Conservation (phyloP, 805 yeast species). For the Candida loeiensis region DNA sequence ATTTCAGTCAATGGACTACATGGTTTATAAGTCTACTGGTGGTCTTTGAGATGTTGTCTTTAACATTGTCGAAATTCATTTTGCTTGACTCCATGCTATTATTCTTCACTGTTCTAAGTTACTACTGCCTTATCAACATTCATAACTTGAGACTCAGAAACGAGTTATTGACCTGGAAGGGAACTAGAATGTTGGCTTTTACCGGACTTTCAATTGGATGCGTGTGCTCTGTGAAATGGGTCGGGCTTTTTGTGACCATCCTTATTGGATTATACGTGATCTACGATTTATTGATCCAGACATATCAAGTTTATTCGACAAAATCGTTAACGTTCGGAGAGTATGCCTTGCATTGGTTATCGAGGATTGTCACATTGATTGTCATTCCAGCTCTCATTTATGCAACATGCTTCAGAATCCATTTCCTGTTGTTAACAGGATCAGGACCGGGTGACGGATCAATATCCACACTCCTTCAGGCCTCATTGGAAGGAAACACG, state of each 20-base stretch:
- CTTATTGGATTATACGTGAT: conserved; percentile 58
- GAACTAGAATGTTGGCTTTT: conserved; percentile 53
- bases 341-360: conserved; percentile 65
- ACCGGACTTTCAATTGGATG: conserved; percentile 75
- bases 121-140: conserved; percentile 39
- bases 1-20: conserved; percentile 34
- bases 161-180: conserved; percentile 36
- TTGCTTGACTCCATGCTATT: conserved; percentile 72
- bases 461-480: conserved; percentile 86
- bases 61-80: conserved; percentile 71
- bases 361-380: conserved; percentile 64
- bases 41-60: conserved; percentile 62
- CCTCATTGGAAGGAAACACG: conserved; percentile 67
- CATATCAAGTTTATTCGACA: conserved; percentile 30
- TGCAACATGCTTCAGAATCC: conserved; percentile 70
- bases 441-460: conserved; percentile 94
- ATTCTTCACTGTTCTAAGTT: conserved; percentile 59
- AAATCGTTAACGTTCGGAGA: conserved; percentile 15
- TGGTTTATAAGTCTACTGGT: conserved; percentile 63
- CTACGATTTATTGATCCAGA: conserved; percentile 48
- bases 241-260: conserved; percentile 65
- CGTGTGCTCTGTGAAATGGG: conserved; percentile 85
- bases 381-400: conserved; percentile 69
- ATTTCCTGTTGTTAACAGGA: conserved; percentile 68
- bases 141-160: conserved; percentile 43